Conservation (phyloP, 768 basidiomycete species). For the Kwoniella bestiolae region DNA sequence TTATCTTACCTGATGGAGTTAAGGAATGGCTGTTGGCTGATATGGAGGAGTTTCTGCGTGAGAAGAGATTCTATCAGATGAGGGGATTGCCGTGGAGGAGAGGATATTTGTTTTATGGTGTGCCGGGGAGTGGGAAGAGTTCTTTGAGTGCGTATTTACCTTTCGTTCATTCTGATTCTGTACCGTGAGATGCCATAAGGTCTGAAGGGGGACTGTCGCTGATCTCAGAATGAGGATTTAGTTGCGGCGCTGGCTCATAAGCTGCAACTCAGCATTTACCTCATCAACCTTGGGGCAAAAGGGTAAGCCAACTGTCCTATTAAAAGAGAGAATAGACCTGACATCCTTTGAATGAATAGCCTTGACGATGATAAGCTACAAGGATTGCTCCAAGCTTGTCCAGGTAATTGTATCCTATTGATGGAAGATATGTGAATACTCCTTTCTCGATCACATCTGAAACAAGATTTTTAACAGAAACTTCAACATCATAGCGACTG, state of each 20-base stretch:
- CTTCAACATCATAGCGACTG: conserved; percentile 2
- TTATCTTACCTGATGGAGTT: conserved; percentile 20
- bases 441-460: not conserved
- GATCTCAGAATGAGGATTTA: too few species aligned
- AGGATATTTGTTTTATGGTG: conserved; percentile 32
- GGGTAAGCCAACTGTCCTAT: not conserved
- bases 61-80: conserved; percentile 22
- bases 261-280: conserved; percentile 27
- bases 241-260: conserved; percentile 29
- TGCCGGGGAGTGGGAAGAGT: conserved; percentile 33
- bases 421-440: conserved; percentile 26
- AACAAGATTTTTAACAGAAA: not conserved
- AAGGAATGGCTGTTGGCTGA: conserved; percentile 28
- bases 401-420: conserved; percentile 6
- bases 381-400: conserved; percentile 6
- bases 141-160: conserved; percentile 26
- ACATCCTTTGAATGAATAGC: not conserved
- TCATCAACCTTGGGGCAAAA: conserved; percentile 14
- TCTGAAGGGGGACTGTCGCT: too few species aligned
- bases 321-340: not conserved
- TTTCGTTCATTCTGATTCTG: not conserved
- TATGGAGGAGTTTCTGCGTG: conserved; percentile 20
- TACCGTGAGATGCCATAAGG: too few species aligned
- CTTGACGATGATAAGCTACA: conserved; percentile 8
- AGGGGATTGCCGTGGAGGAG: conserved; percentile 27